phyloP scores from a whole-genome alignment of 805 yeast species.

The Lipomyces spencermartinsiae region DNA sequence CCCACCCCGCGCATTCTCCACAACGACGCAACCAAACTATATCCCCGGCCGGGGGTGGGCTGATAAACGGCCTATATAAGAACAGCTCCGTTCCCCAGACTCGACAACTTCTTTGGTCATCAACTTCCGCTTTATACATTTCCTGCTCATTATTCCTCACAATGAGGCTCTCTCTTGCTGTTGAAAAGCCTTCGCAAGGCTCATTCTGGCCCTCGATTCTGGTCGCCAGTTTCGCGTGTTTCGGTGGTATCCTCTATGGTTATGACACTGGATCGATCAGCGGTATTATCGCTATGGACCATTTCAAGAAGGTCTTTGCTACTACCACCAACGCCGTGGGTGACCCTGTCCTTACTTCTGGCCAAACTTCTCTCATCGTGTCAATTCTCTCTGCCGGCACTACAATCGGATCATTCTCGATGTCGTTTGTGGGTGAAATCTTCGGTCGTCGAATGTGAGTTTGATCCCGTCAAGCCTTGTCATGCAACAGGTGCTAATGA shows the following conservation, averaged over 20 bases:
- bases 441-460: constrained; percentile 65
- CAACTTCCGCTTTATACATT: background rate
- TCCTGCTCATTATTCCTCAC: background rate
- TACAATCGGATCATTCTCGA: constrained; percentile 69
- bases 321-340: background rate
- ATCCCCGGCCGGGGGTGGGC: background rate
- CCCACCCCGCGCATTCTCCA: background rate
- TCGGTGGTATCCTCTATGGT: constrained; percentile 89
- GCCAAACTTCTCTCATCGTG: constrained; percentile 62
- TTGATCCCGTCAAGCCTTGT: background rate
- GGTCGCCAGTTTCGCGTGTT: constrained; percentile 81
- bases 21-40: background rate
- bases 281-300: constrained; percentile 71
- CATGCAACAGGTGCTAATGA: background rate
- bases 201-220: constrained; percentile 53
- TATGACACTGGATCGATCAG: constrained; percentile 88
- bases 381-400: constrained; percentile 89
- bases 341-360: constrained; percentile 11
- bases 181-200: constrained; percentile 10
- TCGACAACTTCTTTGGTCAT: too few relatives aligned
- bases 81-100: background rate
- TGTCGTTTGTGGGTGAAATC: constrained; percentile 70
- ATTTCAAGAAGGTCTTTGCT: constrained; percentile 8
- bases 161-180: background rate
- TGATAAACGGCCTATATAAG: background rate